Base-by-base conservation (phyloP, 129 eudicot genomes). In the Flaveria robusta region DNA sequence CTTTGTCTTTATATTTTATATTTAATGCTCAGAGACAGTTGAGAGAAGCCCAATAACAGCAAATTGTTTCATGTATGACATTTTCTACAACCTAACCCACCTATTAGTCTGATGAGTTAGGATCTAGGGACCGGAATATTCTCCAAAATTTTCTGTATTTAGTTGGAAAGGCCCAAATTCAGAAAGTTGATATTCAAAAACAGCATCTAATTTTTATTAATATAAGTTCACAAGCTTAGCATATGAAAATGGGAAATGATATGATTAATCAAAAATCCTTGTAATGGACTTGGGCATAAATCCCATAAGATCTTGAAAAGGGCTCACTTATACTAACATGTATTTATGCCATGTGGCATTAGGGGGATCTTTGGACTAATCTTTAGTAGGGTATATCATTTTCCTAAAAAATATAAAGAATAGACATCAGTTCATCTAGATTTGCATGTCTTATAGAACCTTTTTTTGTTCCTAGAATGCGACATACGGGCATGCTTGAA, bases 401-500 rank as follows among this genome's bases (percentile, higher is more conserved):
- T 16, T 52, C 9, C 13, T 54, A n/a, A 7, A 54, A 54, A 54
- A 18, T 43, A 69, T 26, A 37, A 67, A 14, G 27, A 78, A 12
- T 70, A 22, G 51, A 19, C 5, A 12, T 14, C 43, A 51, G 58
- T 59, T 29, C 20, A 46, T 60, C 68, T 54, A 9, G 13, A 66
- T 71, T 69, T 26, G n/a, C 66, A 77, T 85, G 31, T 68, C 72
- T 58, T 19, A 66, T 29, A 54, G 52, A 7, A 8, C 70, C 39
- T 69, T 41, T 62, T 12, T 58, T n/a, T 49, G 29, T 70, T 5
- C 59, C 78, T 63, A 94, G 98, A 94, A 82, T 89, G 99, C 67
- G 99, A 94, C 81, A 83, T 94, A 85, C 83, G 99, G 9, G 86
- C 97, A n/a, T 94, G 99, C 82, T 83, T 94, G 84, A 94, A 94